phyloP scores from a whole-genome alignment of 192 early-diverging fungal genomes.

The Backusella macrospora region DNA sequence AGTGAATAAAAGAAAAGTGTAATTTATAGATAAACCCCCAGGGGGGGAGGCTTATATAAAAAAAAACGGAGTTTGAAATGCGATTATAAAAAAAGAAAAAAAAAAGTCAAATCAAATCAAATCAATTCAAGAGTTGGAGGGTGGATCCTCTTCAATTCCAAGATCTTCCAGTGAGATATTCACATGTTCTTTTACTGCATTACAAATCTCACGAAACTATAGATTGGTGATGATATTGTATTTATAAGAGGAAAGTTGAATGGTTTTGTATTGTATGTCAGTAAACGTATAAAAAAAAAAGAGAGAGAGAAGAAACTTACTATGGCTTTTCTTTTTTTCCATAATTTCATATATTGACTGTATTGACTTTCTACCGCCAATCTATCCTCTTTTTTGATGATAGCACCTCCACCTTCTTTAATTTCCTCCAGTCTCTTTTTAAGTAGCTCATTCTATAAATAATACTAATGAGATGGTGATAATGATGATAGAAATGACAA shows the following conservation, averaged over 20 bases:
- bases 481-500: too few species aligned
- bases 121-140: neutral
- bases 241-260: neutral
- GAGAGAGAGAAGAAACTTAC: neutral
- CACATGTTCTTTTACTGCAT: constrained; percentile 9
- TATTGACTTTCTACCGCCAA: neutral
- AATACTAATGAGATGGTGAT: too few species aligned
- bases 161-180: neutral
- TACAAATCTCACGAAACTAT: constrained; percentile 15
- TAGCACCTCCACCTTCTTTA: neutral
- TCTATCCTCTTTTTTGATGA: constrained; percentile 15
- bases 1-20: neutral
- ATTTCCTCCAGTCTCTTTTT: neutral
- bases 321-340: constrained; percentile 12
- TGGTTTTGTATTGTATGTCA: neutral
- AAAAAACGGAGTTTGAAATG: neutral
- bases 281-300: neutral
- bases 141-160: constrained; percentile 22
- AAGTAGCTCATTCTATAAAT: neutral
- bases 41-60: neutral
- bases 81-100: neutral
- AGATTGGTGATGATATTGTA: too few species aligned
- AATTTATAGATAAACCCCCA: too few species aligned
- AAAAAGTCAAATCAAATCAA: neutral
- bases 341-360: neutral